Evolutionary conservation across 768 basidiomycete genomes (phyloP).

Genomic region (Panus rudis): DNA sequence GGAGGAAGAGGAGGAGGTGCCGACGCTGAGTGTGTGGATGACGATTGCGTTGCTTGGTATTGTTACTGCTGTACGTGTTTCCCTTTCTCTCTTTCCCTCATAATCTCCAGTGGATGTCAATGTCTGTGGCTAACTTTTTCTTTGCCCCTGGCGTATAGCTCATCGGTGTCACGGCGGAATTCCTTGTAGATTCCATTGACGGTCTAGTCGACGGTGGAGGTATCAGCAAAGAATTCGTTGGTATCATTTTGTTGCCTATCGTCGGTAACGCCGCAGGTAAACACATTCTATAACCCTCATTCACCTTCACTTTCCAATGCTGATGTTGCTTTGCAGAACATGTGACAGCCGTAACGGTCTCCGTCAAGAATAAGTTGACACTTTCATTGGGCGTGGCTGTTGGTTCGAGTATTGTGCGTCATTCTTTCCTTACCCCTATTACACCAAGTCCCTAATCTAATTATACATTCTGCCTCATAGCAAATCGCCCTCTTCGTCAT

Average conservation of each 20-base stretch:
- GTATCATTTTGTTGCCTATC: conserved; percentile 80
- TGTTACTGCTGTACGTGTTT: conserved; percentile 54
- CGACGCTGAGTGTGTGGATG: conserved; percentile 52
- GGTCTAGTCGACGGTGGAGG: conserved; percentile 46
- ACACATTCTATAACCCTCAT: conserved; percentile 6
- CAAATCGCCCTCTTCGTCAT: conserved; percentile 71
- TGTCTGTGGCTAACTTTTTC: too few relatives aligned
- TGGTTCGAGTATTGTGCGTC: conserved; percentile 64
- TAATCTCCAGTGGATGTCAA: too few relatives aligned
- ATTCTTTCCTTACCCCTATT: background rate
- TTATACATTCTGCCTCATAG: conserved; percentile 26
- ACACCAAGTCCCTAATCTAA: background rate
- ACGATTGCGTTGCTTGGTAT: conserved; percentile 46
- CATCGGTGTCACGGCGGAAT: conserved; percentile 59
- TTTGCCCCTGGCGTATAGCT: conserved; percentile 30
- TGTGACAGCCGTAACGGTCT: conserved; percentile 85
- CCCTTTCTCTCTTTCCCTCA: background rate
- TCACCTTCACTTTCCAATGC: background rate
- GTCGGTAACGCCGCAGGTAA: conserved; percentile 74
- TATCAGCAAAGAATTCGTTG: conserved; percentile 85
- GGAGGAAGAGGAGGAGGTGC: conserved; percentile 40
- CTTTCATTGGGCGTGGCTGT: conserved; percentile 82
- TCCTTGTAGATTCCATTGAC: conserved; percentile 80
- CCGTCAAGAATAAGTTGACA: conserved; percentile 75
- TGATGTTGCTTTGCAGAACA: conserved; percentile 48